Conservation (phyloP, 202 grass and related monocot genomes). For the Hordeum pubiflorum region DNA sequence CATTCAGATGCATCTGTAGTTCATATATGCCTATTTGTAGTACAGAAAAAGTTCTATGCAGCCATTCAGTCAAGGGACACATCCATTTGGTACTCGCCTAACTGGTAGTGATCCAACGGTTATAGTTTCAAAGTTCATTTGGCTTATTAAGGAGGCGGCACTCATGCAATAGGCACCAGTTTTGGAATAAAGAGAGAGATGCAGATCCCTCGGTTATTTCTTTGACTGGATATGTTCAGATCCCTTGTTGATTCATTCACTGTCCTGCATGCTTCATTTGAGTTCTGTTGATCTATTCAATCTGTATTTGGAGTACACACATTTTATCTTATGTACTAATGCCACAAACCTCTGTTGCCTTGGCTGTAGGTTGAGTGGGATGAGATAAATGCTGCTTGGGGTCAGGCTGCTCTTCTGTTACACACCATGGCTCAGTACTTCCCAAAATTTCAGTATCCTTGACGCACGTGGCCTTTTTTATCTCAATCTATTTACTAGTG, state of each 20-base stretch:
- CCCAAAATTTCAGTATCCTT: slow-evolving; percentile 86
- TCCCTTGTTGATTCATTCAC: slow-evolving; percentile 9
- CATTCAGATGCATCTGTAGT: not conserved
- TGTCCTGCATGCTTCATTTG: slow-evolving; percentile 6
- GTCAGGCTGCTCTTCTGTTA: slow-evolving; percentile 91
- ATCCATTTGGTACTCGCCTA: not conserved
- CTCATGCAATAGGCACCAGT: not conserved
- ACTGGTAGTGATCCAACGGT: not conserved
- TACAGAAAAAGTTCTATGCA: not conserved
- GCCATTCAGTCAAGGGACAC: not conserved
- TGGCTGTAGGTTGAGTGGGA: slow-evolving; percentile 86
- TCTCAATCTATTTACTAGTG: not conserved
- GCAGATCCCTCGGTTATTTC: not conserved
- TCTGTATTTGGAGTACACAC: not conserved
- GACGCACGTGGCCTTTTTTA: not conserved
- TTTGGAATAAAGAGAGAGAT: not conserved
- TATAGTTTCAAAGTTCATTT: not conserved
- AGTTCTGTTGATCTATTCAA: slow-evolving; percentile 11
- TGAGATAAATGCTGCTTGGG: slow-evolving; percentile 99
- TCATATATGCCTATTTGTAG: not conserved
- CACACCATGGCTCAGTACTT: slow-evolving; percentile 95
- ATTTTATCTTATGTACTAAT: not conserved
- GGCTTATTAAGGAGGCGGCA: not conserved
- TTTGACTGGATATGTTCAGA: no score
- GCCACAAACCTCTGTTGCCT: not conserved